Evolutionary conservation across 805 yeast genomes (phyloP), one percentile per base, ranked within the genome.

Genomic region (Tetrapisispora fleetii): DNA sequence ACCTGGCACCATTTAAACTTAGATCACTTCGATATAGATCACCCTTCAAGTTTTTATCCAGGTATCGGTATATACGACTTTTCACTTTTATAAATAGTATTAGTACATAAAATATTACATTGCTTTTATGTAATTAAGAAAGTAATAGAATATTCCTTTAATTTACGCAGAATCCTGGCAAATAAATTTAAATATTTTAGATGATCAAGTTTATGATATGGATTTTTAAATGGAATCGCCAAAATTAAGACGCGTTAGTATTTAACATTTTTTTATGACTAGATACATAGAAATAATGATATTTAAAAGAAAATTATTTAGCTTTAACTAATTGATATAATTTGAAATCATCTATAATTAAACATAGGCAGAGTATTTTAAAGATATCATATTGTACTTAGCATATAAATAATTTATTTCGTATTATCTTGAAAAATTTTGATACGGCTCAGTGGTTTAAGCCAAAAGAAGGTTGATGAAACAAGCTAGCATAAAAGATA

Each of bases 11-110:
- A 85, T 64, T 54, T 81, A 16, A 93, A 85, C 57, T 54, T 87
- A 68, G 95, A 88, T 59, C 91, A 85, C 62, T 69, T 86, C 44
- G 88, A 85, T 53, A 62, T 72, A 36, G 55, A 62, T 4, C 71
- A 77, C 48, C 51, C 67, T 13, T 47, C 65, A 1, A 73, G 81
- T 2, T 69, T 84, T 48, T 58, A 58, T 9, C 88, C 88, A 1
- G 95, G 95, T 0, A 62, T 84, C 17, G 79, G 76, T 1, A 65
- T 78, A n/a, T 83, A 79, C 65, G 41, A 46, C 11, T 36, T 51
- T 32, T 27, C 43, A 32, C 17, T 21, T 19, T 33, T 21, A 35
- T 33, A 22, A 27, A 21, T 21, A 21, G 28, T 3, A 32, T n/a
- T n/a, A n/a, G n/a, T 32, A 13, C 10, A 32, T 11, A 32, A 6